Base-by-base conservation (phyloP, 2,329 filamentous ascomycete genomes). In the Pseudofabraea citricarpa region DNA sequence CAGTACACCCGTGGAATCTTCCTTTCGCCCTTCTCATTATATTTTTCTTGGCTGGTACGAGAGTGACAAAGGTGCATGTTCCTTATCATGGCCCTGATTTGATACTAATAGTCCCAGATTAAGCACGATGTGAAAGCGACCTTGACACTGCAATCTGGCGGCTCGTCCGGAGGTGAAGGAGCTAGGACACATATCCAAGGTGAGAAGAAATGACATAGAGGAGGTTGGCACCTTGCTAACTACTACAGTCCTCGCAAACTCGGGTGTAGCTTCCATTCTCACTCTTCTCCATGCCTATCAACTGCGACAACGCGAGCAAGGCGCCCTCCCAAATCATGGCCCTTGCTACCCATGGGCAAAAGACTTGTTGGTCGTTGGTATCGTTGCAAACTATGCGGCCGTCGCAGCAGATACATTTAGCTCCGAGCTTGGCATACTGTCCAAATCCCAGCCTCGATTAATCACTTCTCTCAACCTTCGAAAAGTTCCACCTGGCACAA, bases 391-490 rank as follows among this genome's bases (percentile, higher is more conserved):
- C 68, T 98, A 98, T 59, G 91, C 90, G 20, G 87, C 88, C 38
- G 90, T 95, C 8, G 82, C 89, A 16, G 88, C 91, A 39, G 93
- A 98, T 64, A 98, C 93, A 0, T 93, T 96, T 63, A 90, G 87
- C 45, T 95, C 90, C 9, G 93, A 98, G 69, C 81, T 98, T 16
- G 93, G 93, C 12, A 98, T 98, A 44, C 73, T 98, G 10, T 85
- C 90, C 6, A 79, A 74, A 46, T 75, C 75, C 19, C 70, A 79
- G 35, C 93, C 93, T 7, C 81, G 90, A 26, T 78, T 98, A 27
- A 91, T 98, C 60, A 96, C 89, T 4, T 90, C 87, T 12, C 80
- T 76, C 13, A 81, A 68, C 4, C 74, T 93, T 57, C 83, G 86
- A 46, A 76, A 79, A 51, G 93, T 97, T 0, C 90, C 93, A 0